Percentiles rank a stretch among this genome's conserved stretches.
phyloP scores from a whole-genome alignment of 371 early-diverging fungal genomes.

The Globomyces sp. region DNA sequence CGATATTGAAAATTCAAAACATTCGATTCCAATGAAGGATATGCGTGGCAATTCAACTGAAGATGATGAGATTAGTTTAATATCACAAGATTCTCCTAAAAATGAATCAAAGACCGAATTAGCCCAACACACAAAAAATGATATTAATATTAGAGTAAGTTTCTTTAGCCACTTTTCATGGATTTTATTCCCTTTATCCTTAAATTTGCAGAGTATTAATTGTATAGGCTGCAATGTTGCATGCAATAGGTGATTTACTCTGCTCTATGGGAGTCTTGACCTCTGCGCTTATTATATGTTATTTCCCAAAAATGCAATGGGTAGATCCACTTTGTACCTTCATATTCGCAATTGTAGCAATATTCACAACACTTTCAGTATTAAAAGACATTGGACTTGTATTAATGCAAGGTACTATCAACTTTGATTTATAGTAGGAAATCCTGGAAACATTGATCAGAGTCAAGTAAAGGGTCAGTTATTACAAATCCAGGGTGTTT shows the following conservation, averaged over 20 bases:
- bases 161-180: background rate
- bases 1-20: too few relatives aligned
- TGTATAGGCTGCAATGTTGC: slow-evolving; percentile 45
- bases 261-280: slow-evolving; percentile 85
- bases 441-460: background rate
- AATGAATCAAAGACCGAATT: background rate
- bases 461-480: background rate
- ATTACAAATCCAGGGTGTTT: background rate
- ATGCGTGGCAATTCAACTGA: slow-evolving; percentile 1
- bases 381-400: slow-evolving; percentile 64
- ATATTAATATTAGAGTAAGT: slow-evolving; percentile 16
- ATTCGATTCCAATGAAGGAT: background rate
- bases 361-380: slow-evolving; percentile 67
- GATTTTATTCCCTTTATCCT: too few relatives aligned
- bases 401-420: slow-evolving; percentile 62
- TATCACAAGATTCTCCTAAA: slow-evolving; percentile 13
- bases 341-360: slow-evolving; percentile 74
- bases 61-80: slow-evolving; percentile 8
- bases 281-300: slow-evolving; percentile 71
- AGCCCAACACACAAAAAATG: slow-evolving; percentile 8
- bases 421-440: background rate
- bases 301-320: slow-evolving; percentile 63
- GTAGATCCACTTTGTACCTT: slow-evolving; percentile 89
- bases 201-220: background rate
- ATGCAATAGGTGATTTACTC: slow-evolving; percentile 83